A percentile compares a stretch with the other conserved stretches of the same genome.
These are phyloP conservation scores for Mallotus nudiflorus DNA, from an alignment of 345 rosid genomes.

Conservation along the genomic window DNA sequence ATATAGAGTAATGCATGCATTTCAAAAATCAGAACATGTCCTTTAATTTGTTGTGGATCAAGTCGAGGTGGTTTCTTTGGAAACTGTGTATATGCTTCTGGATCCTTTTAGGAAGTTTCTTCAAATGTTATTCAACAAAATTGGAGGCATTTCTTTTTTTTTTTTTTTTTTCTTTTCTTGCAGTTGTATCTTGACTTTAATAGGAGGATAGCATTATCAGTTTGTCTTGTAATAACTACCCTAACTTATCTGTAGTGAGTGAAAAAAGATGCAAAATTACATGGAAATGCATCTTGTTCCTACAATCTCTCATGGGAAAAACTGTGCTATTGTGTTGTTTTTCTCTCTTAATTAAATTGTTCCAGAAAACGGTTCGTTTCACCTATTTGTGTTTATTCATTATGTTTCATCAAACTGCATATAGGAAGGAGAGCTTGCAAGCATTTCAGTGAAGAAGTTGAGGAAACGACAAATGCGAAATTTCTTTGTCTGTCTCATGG, in stretches of 20 bases:
- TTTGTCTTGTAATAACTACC: no score
- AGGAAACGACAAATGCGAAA: constrained; percentile 92
- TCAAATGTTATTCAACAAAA: neutral
- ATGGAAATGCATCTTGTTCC: neutral
- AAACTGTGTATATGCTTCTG: neutral
- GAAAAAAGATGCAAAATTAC: no score
- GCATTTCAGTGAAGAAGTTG: constrained; percentile 75
- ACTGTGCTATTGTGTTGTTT: neutral
- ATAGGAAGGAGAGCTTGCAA: constrained; percentile 88
- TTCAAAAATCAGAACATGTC: neutral
- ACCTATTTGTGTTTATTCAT: neutral
- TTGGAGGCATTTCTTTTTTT: neutral
- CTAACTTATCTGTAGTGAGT: no score
- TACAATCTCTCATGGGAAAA: neutral
- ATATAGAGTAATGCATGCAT: neutral
- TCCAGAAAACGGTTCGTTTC: neutral
- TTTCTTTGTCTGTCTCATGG: constrained; percentile 90
- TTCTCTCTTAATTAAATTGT: neutral
- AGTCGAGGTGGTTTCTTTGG: neutral
- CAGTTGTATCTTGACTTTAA: neutral
- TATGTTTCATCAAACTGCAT: constrained; percentile 17
- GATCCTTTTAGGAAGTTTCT: neutral
- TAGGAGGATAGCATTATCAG: neutral
- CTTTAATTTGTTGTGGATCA: neutral
- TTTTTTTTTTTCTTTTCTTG: neutral